Evolutionary conservation across 306 rosid species (phyloP).

Genomic region (Phaseolus lunatus): DNA sequence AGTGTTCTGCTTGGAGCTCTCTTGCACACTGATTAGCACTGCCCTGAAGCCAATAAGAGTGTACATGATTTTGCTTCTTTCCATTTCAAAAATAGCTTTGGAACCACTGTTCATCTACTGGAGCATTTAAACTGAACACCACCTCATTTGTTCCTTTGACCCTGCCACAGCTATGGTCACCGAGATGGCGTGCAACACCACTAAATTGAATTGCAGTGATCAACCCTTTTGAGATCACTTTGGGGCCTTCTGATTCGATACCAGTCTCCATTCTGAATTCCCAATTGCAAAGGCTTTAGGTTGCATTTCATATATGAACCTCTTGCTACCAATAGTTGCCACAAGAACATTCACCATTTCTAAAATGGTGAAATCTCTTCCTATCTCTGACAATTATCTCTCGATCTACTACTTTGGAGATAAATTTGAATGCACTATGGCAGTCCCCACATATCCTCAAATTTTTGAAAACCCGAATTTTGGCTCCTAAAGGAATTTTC

Average conservation of each 20-base stretch:
- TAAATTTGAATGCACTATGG: slow-evolving; percentile 63
- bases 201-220: slow-evolving; percentile 31
- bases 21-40: slow-evolving; percentile 35
- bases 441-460: slow-evolving; percentile 60
- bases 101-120: slow-evolving; percentile 2
- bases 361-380: slow-evolving; percentile 61
- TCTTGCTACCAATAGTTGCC: slow-evolving; percentile 61
- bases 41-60: slow-evolving; percentile 2
- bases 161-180: neutral
- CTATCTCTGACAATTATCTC: slow-evolving; percentile 64
- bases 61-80: slow-evolving; percentile 17
- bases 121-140: slow-evolving; percentile 11
- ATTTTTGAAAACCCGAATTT: slow-evolving; percentile 63
- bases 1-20: slow-evolving; percentile 22
- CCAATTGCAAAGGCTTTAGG: slow-evolving; percentile 29
- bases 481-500: slow-evolving; percentile 60
- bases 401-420: slow-evolving; percentile 54
- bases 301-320: slow-evolving; percentile 39
- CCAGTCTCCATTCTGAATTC: slow-evolving; percentile 37
- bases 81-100: slow-evolving; percentile 17
- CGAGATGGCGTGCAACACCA: neutral
- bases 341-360: slow-evolving; percentile 60
- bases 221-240: slow-evolving; percentile 34
- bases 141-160: slow-evolving; percentile 6
- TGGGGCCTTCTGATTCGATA: neutral